Evolutionary conservation across 306 rosid genomes (phyloP), one percentile per base, ranked within the genome.

Genomic region (Vachellia pachyceras): DNA sequence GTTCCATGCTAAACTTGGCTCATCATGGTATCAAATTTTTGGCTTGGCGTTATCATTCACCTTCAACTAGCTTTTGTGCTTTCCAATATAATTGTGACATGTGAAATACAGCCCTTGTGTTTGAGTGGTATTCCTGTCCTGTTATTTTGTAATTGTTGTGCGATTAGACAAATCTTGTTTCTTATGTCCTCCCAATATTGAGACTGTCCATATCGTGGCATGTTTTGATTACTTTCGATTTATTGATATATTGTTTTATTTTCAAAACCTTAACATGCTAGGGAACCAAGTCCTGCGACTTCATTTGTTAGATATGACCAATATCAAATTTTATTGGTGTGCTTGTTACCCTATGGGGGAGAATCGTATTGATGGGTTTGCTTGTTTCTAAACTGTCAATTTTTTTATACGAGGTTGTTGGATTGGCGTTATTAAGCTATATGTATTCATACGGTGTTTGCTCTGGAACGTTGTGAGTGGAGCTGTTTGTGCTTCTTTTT

Each of bases 1-100:
- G n/a, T n/a, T n/a, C n/a, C 58, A 77, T 84, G 82, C 50, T 77
- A 83, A n/a, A 33, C 86, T 76, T 87, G 88, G 87, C 47, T 41
- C 44, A 74, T 67, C 67, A 73, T 81, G 82, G 77, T 11, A 72
- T 75, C 83, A 88, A 84, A 80, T 76, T 80, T 80, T 76, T 45
- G 80, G 78, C 81, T 39, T 46, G 76, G 57, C 47, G 84, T 80
- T 82, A 68, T 45, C 74, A 69, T 84, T 75, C 78, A 65, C 52
- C 81, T 85, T 83, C 20, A 82, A 80, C 82, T 75, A 79, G 61
- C 67, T 76, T 74, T 81, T 81, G 23, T 71, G 82, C 77, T 78
- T 86, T 41, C 79, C 77, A 33, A 65, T 73, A 72, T 83, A 77
- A 77, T 74, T 77, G 82, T 85, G 80, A 80, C 83, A 71, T 81